These are phyloP conservation scores for Oryza glaberrima DNA, from an alignment of 176 grass and related monocot genomes.

Conservation along the genomic window DNA sequence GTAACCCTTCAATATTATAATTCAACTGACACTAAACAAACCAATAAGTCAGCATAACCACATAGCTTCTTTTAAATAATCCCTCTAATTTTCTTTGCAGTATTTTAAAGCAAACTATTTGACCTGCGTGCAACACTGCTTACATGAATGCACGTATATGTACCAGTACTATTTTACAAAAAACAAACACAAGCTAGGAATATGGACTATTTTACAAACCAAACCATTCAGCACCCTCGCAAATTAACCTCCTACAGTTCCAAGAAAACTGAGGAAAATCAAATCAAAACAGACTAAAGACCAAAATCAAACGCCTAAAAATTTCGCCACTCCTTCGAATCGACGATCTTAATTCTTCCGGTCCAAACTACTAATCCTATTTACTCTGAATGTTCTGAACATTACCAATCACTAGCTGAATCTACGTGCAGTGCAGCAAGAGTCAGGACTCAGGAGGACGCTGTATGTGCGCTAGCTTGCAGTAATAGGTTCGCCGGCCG, in stretches of 20 bases:
- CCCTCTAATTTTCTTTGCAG: neutral
- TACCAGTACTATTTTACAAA: no score
- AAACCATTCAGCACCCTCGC: neutral
- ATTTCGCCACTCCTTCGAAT: no score
- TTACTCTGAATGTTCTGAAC: no score
- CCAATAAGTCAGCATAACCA: neutral
- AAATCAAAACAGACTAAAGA: no score
- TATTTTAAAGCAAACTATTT: neutral
- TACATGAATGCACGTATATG: conserved; percentile 6
- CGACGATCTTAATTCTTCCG: no score
- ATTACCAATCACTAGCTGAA: no score
- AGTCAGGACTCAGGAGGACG: neutral
- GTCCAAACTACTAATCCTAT: no score
- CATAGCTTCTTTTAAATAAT: neutral
- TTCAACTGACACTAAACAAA: neutral
- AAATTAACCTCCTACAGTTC: neutral
- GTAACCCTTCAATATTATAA: neutral
- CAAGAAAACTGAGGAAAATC: no score
- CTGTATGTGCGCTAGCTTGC: neutral
- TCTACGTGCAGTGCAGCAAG: neutral
- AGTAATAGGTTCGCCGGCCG: neutral
- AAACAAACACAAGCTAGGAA: neutral
- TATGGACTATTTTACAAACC: neutral
- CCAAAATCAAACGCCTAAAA: no score
- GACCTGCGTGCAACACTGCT: conserved; percentile 1